Evolutionary conservation across 441 rosid genomes (phyloP).

Genomic region (Pelargonium exstipulatum): DNA sequence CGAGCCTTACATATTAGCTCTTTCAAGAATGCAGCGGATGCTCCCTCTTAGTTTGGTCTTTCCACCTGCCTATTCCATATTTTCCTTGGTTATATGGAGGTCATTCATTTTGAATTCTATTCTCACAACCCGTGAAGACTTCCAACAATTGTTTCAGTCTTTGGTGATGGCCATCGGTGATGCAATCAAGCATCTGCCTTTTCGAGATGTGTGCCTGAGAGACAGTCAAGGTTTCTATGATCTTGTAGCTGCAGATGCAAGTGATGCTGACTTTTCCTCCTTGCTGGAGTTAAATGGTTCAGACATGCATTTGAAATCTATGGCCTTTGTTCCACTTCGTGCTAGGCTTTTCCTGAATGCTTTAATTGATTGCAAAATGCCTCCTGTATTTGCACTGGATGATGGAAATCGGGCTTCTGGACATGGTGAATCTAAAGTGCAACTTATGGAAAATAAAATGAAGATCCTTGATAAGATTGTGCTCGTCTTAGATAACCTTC

Average conservation of each 20-base stretch:
- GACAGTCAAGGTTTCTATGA: slow-evolving; percentile 81
- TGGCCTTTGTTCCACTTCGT: slow-evolving; percentile 82
- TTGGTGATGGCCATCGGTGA: slow-evolving; percentile 64
- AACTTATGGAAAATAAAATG: slow-evolving; percentile 47
- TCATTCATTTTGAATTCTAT: slow-evolving; percentile 51
- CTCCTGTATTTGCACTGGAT: slow-evolving; percentile 47
- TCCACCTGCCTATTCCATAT: slow-evolving; percentile 86
- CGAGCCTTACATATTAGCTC: slow-evolving; percentile 74
- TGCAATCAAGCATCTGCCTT: slow-evolving; percentile 78
- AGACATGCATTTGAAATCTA: slow-evolving; percentile 61
- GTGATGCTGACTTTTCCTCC: slow-evolving; percentile 83
- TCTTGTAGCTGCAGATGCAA: slow-evolving; percentile 70
- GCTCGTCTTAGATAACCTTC: slow-evolving; percentile 68
- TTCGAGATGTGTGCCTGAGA: slow-evolving; percentile 90
- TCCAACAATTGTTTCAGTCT: slow-evolving; percentile 70
- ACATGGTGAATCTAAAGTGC: slow-evolving; percentile 45
- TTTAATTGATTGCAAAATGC: slow-evolving; percentile 73
- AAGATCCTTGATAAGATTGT: slow-evolving; percentile 85
- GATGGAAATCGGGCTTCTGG: slow-evolving; percentile 47
- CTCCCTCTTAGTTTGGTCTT: slow-evolving; percentile 84
- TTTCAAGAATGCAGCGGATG: slow-evolving; percentile 91
- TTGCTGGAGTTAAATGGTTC: slow-evolving; percentile 61
- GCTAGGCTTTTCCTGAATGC: slow-evolving; percentile 90
- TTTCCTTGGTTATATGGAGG: slow-evolving; percentile 81
- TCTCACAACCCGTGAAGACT: slow-evolving; percentile 65